A percentile compares a stretch with the other conserved stretches of the same genome.
These are phyloP conservation scores for Boletellus emodensis DNA, from an alignment of 768 basidiomycete species.

Conservation along the genomic window DNA sequence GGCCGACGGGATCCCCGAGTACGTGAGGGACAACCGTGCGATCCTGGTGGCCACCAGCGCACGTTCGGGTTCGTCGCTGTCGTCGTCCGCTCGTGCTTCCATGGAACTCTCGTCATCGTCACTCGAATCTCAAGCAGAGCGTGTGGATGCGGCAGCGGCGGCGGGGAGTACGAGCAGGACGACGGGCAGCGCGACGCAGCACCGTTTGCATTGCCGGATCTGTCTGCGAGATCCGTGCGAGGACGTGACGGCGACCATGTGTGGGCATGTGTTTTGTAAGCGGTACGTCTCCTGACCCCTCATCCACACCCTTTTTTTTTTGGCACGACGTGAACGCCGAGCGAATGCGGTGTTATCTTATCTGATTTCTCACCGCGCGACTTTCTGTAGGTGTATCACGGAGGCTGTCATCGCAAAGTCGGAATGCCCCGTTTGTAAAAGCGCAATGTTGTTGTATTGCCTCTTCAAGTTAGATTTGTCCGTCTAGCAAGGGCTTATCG, in stretches of 20 bases:
- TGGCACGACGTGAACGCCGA: not conserved
- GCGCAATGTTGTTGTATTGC: constrained; percentile 50
- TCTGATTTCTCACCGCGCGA: too few relatives aligned
- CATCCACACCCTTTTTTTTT: too few relatives aligned
- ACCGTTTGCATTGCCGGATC: constrained; percentile 45
- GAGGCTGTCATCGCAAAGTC: constrained; percentile 43
- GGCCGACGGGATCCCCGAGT: constrained; percentile 28
- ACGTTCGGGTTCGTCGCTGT: constrained; percentile 6
- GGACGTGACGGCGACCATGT: constrained; percentile 55
- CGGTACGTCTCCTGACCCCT: constrained; percentile 31
- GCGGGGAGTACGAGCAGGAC: not conserved
- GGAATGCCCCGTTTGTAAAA: constrained; percentile 50
- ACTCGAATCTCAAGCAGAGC: constrained; percentile 12
- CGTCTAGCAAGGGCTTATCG: not conserved
- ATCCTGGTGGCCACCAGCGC: constrained; percentile 30
- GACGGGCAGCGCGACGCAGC: not conserved
- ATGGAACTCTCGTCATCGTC: constrained; percentile 22
- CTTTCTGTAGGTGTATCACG: constrained; percentile 46
- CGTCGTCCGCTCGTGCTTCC: constrained; percentile 15
- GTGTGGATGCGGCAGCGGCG: not conserved
- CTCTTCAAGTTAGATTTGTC: constrained; percentile 50
- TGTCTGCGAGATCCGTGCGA: constrained; percentile 48
- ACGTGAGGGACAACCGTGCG: constrained; percentile 29
- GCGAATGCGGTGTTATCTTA: not conserved
- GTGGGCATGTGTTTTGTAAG: constrained; percentile 62